phyloP scores from a whole-genome alignment of 768 basidiomycete genomes.

The Amanita inopinata region DNA sequence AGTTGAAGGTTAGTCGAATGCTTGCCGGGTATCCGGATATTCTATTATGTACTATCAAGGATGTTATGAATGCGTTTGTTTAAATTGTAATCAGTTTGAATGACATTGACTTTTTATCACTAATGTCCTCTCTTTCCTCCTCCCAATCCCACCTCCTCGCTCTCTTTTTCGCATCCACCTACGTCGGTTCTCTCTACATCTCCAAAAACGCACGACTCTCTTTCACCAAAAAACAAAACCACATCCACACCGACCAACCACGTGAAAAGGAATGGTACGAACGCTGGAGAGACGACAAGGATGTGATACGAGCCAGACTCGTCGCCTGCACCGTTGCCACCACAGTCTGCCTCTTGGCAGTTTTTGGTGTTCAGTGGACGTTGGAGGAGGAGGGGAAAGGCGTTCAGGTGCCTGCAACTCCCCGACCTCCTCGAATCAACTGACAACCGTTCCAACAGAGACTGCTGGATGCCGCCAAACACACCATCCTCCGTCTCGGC shows the following conservation, averaged over 20 bases:
- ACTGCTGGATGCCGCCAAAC: constrained; percentile 20
- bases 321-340: constrained; percentile 59
- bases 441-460: too few species aligned
- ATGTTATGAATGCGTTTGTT: too few species aligned
- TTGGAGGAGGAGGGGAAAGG: constrained; percentile 17
- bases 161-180: constrained; percentile 4
- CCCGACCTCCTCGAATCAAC: constrained; percentile 11
- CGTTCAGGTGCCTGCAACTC: constrained; percentile 5
- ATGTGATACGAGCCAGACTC: constrained; percentile 75
- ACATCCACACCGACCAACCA: constrained; percentile 19
- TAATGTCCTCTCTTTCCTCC: background rate
- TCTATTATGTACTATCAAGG: too few species aligned
- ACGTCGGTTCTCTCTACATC: constrained; percentile 8
- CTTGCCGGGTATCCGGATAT: too few species aligned
- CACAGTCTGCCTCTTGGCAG: constrained; percentile 38
- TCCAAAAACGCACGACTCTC: background rate
- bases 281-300: constrained; percentile 73
- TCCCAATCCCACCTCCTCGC: constrained; percentile 6
- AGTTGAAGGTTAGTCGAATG: too few species aligned
- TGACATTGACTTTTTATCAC: too few species aligned
- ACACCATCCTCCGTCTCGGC: constrained; percentile 9
- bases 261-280: constrained; percentile 25
- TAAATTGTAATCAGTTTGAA: too few species aligned
- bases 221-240: background rate
- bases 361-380: constrained; percentile 35